Evolutionary conservation across 2,329 filamentous ascomycete species (phyloP), one percentile per base, ranked within the genome.

Genomic region (Talaromyces sp.): DNA sequence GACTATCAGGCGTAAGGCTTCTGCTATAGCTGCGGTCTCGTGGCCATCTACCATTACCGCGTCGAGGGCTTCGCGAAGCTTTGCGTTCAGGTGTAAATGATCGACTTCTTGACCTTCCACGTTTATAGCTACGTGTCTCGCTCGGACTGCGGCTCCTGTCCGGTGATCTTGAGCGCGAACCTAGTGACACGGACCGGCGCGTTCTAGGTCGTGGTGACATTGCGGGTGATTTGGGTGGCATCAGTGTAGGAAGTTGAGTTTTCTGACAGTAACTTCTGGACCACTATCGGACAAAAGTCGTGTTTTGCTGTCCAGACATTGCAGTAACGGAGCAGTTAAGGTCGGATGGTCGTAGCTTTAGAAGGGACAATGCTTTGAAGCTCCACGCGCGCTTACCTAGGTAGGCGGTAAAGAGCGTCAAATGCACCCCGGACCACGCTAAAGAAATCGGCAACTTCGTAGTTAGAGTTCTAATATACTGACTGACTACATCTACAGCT

Each of bases 41-140:
- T 60, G 74, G 71, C 39, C 72, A 64, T 53, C 70, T 69, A 61
- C 60, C 70, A 71, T 57, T 73, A 67, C 67, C 75, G 70, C 64
- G 77, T 74, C 64, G 75, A 56, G 65, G 69, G 61, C 71, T 76
- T 59, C 70, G 68, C 21, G 69, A 70, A 58, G 63, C 65, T 39
- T 66, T 64, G 57, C 66, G 63, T 21, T 64, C 64, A 46, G 64
- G 67, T 19, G 69, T 70, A 21, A 56, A 60, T 39, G 70, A 72
- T 35, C 65, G 67, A 56, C 66, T 67, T 43, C 59, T 60, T 58
- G 66, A 70, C 59, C 61, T 69, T 51, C 65, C 64, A 37, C 61
- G 66, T 39, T 64, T 67, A 61, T 69, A 70, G 56, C 65, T 66
- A 45, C 62, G 65, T 62, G 63, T 25, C 53, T 62, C 37, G 67